These are phyloP conservation scores for Leucoagaricus sp. DNA, from an alignment of 1,284 basidiomycete genomes.

Conservation along the genomic window DNA sequence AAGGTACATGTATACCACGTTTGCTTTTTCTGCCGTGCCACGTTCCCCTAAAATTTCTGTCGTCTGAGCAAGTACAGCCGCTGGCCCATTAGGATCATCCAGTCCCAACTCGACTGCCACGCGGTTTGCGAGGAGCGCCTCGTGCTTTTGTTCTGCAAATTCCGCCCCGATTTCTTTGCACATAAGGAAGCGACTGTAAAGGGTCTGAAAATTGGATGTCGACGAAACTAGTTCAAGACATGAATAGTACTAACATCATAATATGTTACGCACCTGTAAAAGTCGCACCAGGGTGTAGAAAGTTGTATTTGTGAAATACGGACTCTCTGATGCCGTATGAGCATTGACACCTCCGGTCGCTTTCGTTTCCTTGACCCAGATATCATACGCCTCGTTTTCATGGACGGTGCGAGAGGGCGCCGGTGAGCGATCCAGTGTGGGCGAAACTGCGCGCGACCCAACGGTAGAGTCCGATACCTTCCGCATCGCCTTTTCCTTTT, in stretches of 20 bases:
- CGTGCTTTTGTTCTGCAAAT: slow-evolving; percentile 60
- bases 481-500: slow-evolving; percentile 11
- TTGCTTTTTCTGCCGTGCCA: slow-evolving; percentile 40
- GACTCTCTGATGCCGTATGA: slow-evolving; percentile 37
- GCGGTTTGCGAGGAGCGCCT: slow-evolving; percentile 64
- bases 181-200: slow-evolving; percentile 86
- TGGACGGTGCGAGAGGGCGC: slow-evolving; percentile 20
- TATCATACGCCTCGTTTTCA: slow-evolving; percentile 39
- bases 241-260: slow-evolving; percentile 8
- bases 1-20: slow-evolving; percentile 86
- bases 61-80: slow-evolving; percentile 65
- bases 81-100: slow-evolving; percentile 75
- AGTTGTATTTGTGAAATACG: slow-evolving; percentile 92
- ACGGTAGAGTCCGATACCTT: slow-evolving; percentile 33
- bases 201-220: slow-evolving; percentile 54
- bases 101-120: slow-evolving; percentile 73
- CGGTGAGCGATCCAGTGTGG: slow-evolving; percentile 33
- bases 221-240: slow-evolving; percentile 14
- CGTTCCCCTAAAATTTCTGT: slow-evolving; percentile 54
- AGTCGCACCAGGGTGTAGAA: slow-evolving; percentile 90
- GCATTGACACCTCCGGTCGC: slow-evolving; percentile 25
- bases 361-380: slow-evolving; percentile 62
- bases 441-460: slow-evolving; percentile 42
- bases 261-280: slow-evolving; percentile 67
- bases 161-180: slow-evolving; percentile 83